Conservation (phyloP, 2,329 filamentous ascomycete species). For the Aspergillaceae sp. region DNA sequence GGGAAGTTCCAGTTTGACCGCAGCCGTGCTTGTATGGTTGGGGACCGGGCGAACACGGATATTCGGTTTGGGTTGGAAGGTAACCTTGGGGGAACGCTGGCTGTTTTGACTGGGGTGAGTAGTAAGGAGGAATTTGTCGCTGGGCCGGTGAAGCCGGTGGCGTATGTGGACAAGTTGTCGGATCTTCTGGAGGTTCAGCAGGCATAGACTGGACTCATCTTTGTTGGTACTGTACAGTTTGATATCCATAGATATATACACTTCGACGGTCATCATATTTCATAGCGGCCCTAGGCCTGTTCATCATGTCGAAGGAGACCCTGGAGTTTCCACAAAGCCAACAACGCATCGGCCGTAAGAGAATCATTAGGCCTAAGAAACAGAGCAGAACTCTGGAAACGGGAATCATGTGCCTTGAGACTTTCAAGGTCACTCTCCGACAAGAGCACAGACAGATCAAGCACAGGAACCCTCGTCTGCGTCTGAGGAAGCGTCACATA, state of each 20-base stretch:
- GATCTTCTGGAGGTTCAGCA: slow-evolving; percentile 51
- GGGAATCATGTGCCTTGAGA: slow-evolving; percentile 17
- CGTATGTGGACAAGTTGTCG: slow-evolving; percentile 75
- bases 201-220: not conserved
- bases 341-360: slow-evolving; percentile 21
- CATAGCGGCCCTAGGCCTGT: not conserved
- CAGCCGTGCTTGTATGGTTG: slow-evolving; percentile 84
- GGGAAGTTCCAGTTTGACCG: slow-evolving; percentile 88
- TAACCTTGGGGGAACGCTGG: slow-evolving; percentile 79
- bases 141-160: slow-evolving; percentile 63
- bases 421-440: slow-evolving; percentile 20
- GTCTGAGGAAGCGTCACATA: slow-evolving; percentile 22
- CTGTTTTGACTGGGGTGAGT: slow-evolving; percentile 81
- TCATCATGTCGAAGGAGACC: slow-evolving; percentile 14
- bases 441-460: slow-evolving; percentile 28
- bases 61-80: slow-evolving; percentile 93
- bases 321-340: slow-evolving; percentile 34
- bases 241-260: not conserved
- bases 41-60: slow-evolving; percentile 87
- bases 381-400: slow-evolving; percentile 26
- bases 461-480: slow-evolving; percentile 27
- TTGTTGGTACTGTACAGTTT: not conserved
- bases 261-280: not conserved
- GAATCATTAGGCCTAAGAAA: slow-evolving; percentile 26
- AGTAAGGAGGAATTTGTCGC: slow-evolving; percentile 75